Percentiles rank a stretch among this genome's conserved stretches.
Evolutionary conservation across 176 grass and related monocot genomes (phyloP).

Genomic region (Juncus inflexus): DNA sequence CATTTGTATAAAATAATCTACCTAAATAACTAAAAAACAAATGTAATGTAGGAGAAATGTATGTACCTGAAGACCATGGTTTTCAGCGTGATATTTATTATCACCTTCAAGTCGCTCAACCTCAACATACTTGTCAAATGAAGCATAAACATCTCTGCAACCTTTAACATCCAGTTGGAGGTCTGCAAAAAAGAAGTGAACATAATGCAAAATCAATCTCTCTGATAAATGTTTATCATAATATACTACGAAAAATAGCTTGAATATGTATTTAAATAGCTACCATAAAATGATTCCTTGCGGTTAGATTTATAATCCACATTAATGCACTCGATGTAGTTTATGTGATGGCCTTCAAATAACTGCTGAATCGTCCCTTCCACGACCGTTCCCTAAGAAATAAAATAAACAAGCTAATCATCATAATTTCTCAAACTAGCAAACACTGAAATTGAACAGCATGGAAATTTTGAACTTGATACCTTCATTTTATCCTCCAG

Average conservation of each 20-base stretch:
- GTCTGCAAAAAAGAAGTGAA: constrained; percentile 36
- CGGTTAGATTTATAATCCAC: constrained; percentile 84
- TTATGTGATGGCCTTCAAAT: constrained; percentile 96
- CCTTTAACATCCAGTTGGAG: constrained; percentile 95
- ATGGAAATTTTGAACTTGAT: constrained; percentile 9
- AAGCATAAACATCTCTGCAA: constrained; percentile 75
- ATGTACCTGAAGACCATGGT: constrained; percentile 75
- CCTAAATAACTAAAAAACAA: neutral
- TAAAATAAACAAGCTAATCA: constrained; percentile 19
- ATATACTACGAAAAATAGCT: constrained; percentile 4
- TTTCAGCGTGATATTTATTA: constrained; percentile 89
- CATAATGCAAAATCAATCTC: constrained; percentile 14
- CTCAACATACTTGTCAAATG: constrained; percentile 96
- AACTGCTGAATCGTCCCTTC: constrained; percentile 84
- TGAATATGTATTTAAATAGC: neutral
- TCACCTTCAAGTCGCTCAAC: constrained; percentile 89
- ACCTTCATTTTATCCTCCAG: constrained; percentile 98
- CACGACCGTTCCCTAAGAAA: constrained; percentile 77
- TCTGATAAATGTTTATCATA: too few species aligned
- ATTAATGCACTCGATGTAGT: constrained; percentile 93
- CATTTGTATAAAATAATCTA: neutral
- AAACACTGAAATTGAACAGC: neutral
- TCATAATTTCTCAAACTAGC: constrained; percentile 10
- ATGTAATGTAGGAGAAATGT: constrained; percentile 7
- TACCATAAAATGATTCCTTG: constrained; percentile 96